phyloP scores from a whole-genome alignment of 169 alveolate species.

The Toxoplasma gondii region DNA sequence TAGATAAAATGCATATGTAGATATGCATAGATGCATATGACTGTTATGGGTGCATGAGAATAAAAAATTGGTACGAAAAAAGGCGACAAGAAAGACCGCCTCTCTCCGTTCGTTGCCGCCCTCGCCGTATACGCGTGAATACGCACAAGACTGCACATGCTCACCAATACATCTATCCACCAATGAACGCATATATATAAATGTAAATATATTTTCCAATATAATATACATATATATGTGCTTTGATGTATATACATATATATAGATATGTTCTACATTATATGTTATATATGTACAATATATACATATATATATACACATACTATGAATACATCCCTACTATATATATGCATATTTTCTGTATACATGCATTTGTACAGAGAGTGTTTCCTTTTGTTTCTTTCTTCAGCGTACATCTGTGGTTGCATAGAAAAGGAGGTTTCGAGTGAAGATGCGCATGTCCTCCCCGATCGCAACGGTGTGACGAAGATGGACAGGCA shows the following conservation, averaged over 20 bases:
- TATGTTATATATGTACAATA: background rate
- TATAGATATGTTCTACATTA: background rate
- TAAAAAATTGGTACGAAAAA: too few species aligned
- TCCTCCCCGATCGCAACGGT: background rate
- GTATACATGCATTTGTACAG: background rate
- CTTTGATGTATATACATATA: background rate
- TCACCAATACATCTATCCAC: too few species aligned
- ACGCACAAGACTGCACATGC: too few species aligned
- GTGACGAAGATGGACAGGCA: background rate
- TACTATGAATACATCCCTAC: background rate
- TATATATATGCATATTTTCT: background rate
- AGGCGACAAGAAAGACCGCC: too few species aligned
- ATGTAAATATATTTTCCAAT: too few species aligned
- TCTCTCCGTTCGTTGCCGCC: too few species aligned
- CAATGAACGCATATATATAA: too few species aligned
- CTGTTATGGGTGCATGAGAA: too few species aligned
- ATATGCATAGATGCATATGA: background rate
- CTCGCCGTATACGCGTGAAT: too few species aligned
- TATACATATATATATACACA: background rate
- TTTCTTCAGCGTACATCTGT: background rate
- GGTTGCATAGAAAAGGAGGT: slow-evolving; percentile 1
- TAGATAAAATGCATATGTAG: too few species aligned
- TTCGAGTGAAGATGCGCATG: background rate
- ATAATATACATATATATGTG: too few species aligned
- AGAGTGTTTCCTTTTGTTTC: background rate